phyloP scores from a whole-genome alignment of 441 rosid genomes.

The Adansonia madagascariensis region DNA sequence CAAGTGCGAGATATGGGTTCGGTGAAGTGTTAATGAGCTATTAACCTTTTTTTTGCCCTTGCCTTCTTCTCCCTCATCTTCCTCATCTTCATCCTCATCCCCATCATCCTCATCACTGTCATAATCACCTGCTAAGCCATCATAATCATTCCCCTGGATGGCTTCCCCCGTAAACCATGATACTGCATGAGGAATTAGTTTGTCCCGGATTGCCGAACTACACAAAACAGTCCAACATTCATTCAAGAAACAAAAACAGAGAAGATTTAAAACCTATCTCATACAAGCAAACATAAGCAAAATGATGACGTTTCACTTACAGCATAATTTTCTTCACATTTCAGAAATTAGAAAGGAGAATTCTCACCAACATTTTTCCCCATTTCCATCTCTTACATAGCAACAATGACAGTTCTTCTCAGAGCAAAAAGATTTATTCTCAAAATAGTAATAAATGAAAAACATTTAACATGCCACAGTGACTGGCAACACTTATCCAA shows the following conservation, averaged over 20 bases:
- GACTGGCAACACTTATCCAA: background rate
- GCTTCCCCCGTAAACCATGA: conserved; percentile 25
- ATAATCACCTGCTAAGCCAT: conserved; percentile 13
- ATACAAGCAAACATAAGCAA: background rate
- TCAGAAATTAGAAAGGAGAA: background rate
- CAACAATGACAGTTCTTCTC: background rate
- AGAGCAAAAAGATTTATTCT: background rate
- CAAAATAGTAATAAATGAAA: background rate
- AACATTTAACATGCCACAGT: background rate
- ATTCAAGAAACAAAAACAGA: conserved; percentile 8
- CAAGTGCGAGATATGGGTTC: background rate
- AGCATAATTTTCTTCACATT: background rate
- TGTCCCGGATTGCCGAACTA: conserved; percentile 8
- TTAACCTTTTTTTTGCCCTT: conserved; percentile 14
- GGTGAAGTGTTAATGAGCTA: background rate
- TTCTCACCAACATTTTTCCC: background rate
- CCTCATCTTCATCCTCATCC: background rate
- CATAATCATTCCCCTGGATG: conserved; percentile 11
- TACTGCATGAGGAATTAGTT: conserved; percentile 22
- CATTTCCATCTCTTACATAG: background rate
- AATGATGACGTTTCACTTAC: background rate
- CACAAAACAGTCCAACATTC: background rate
- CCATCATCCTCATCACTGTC: background rate
- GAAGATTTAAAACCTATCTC: background rate
- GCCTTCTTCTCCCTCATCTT: background rate